Base-by-base conservation (phyloP, 2,329 filamentous ascomycete species). In the Xylariaceae sp. region DNA sequence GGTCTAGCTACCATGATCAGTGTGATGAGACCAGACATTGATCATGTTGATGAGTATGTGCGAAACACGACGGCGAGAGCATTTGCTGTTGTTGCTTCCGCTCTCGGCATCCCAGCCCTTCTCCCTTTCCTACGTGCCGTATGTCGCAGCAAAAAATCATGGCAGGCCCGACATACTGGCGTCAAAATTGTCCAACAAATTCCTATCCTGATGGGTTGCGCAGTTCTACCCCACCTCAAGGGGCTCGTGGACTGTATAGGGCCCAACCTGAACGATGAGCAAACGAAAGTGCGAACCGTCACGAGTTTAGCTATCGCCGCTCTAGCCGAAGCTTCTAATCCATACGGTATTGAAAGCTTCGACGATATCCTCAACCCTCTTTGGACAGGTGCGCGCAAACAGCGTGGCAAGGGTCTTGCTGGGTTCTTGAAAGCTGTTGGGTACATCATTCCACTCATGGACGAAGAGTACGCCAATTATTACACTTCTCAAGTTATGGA, bases 161-260 rank as follows among this genome's bases (percentile, higher is more conserved):
- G 95, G 95, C 93, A 98, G 73, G 95, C 95, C 50, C 85, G 95
- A 61, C 95, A 99, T 74, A 99, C 95, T 2, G 95, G 95, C 78
- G 95, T 99, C 64, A 99, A 99, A 81, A 99, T 99, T 71, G 91
- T 99, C 14, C 95, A 99, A 74, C 95, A 99, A 73, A 98, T 99
- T 68, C 94, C 95, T 19, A 99, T 99, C 66, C 79, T 99, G 4
- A 99, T 99, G 95, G 95, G 95, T 24, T 99, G 95, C 72, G 95
- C 95, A 40, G 91, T 99, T 48, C 79, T 99, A 23, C 95, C 95
- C 29, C 94, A 99, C 75, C 82, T 99, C 50, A 98, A 97, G 75
- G 94, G 94, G 4, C 80, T 99, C 9, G 95, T 99, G 6, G 95
- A 98, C 67, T 98, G 94, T 74, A 97, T 99, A 70, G 92, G 89